Conservation (phyloP, 768 basidiomycete species). For the Suillus placidus region DNA sequence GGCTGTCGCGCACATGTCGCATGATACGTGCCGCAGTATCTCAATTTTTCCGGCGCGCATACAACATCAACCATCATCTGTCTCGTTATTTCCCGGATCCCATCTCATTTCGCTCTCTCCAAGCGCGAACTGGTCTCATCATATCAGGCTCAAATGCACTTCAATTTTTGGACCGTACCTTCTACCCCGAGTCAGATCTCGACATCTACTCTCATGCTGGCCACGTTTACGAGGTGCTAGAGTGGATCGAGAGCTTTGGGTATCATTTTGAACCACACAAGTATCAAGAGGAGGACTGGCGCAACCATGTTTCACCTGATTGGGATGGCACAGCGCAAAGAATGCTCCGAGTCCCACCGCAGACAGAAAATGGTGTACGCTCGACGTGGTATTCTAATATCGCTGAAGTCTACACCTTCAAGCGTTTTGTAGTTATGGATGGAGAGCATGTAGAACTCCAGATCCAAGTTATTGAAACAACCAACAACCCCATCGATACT, state of each 20-base stretch:
- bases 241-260: constrained; percentile 32
- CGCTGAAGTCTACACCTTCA: constrained; percentile 25
- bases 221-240: constrained; percentile 33
- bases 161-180: constrained; percentile 50
- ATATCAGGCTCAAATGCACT: constrained; percentile 58
- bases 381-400: constrained; percentile 10
- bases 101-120: constrained; percentile 46
- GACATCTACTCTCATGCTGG: constrained; percentile 50
- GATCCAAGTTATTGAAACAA: constrained; percentile 45
- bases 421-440: constrained; percentile 15
- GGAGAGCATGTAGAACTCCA: constrained; percentile 18
- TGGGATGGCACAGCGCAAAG: constrained; percentile 25
- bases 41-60: constrained; percentile 31
- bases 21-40: constrained; percentile 17
- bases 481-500: constrained; percentile 35
- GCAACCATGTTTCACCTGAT: constrained; percentile 4
- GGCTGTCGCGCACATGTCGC: constrained; percentile 27
- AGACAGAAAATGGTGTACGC: not conserved
- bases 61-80: constrained; percentile 41
- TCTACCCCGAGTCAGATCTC: constrained; percentile 51
- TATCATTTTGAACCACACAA: constrained; percentile 32
- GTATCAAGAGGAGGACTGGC: constrained; percentile 24
- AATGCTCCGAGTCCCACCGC: not conserved
- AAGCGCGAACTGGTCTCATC: constrained; percentile 44
- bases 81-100: constrained; percentile 39